Conservation (phyloP, 805 yeast genomes). For the Saccharomycopsis amapae region DNA sequence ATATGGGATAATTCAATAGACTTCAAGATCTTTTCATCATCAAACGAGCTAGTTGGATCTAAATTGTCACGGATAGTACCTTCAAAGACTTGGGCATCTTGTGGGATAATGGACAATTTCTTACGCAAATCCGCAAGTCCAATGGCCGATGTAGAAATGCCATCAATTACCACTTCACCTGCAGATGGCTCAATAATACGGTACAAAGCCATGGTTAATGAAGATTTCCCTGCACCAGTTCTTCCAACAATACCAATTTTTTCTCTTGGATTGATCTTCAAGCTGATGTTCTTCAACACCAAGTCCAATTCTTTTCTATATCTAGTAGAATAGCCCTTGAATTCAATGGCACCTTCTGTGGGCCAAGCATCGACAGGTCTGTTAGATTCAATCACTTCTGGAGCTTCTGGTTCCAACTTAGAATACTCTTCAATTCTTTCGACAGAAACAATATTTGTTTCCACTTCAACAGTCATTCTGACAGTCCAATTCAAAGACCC, state of each 20-base stretch:
- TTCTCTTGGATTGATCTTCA: constrained; percentile 64
- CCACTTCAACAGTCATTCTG: constrained; percentile 97
- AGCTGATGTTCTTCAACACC: constrained; percentile 60
- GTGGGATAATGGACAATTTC: constrained; percentile 80
- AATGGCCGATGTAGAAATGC: constrained; percentile 52
- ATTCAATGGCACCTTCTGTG: constrained; percentile 52
- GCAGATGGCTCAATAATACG: constrained; percentile 65
- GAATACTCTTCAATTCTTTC: constrained; percentile 91
- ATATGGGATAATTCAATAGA: constrained; percentile 74
- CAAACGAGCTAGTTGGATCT: constrained; percentile 66
- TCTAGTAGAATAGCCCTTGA: constrained; percentile 71
- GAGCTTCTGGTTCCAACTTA: constrained; percentile 76
- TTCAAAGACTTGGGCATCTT: constrained; percentile 87
- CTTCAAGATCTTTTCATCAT: constrained; percentile 78
- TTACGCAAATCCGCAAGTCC: constrained; percentile 77
- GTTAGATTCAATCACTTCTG: constrained; percentile 50
- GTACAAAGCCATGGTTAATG: constrained; percentile 77
- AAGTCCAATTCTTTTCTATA: constrained; percentile 78
- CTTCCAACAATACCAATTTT: constrained; percentile 95
- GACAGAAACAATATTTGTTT: constrained; percentile 93
- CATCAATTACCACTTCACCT: constrained; percentile 71
- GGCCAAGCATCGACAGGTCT: constrained; percentile 80
- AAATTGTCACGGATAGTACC: constrained; percentile 80
- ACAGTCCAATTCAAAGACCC: constrained; percentile 96
- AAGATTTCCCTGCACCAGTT: constrained; percentile 94